Conservation (phyloP, 768 basidiomycete genomes). For the Galerina marginata region DNA sequence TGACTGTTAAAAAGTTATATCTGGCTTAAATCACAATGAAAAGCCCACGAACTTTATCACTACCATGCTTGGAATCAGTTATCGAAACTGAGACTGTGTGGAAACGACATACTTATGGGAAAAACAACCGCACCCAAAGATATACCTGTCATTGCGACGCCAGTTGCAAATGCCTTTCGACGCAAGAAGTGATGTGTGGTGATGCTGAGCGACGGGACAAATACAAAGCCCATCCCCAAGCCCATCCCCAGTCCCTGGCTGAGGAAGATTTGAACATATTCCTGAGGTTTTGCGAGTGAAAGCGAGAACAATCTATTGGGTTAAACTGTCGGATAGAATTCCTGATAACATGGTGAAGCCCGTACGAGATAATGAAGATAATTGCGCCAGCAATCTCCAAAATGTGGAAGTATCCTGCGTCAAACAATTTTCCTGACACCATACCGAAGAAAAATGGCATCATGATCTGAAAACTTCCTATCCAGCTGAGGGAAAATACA, state of each 20-base stretch:
- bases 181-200: slow-evolving; percentile 47
- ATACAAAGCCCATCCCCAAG: slow-evolving; percentile 46
- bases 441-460: not conserved
- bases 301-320: slow-evolving; percentile 21
- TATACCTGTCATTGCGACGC: slow-evolving; percentile 47
- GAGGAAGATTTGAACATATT: slow-evolving; percentile 41
- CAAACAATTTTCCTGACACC: slow-evolving; percentile 7
- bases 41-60: slow-evolving; percentile 27
- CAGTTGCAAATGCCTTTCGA: slow-evolving; percentile 38
- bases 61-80: not conserved
- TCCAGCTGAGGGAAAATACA: slow-evolving; percentile 6
- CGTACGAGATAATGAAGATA: slow-evolving; percentile 29
- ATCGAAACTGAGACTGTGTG: not conserved
- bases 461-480: slow-evolving; percentile 9
- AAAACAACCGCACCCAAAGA: slow-evolving; percentile 36
- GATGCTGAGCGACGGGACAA: slow-evolving; percentile 49
- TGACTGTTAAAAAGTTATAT: no score
- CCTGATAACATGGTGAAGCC: not conserved
- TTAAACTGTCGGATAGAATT: no score
- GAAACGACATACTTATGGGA: slow-evolving; percentile 33
- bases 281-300: slow-evolving; percentile 11
- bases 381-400: not conserved
- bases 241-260: slow-evolving; percentile 61
- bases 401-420: slow-evolving; percentile 6
- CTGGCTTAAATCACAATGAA: no score